Evolutionary conservation across 257 asterid species (phyloP).

Genomic region (Capsicum chinense): DNA sequence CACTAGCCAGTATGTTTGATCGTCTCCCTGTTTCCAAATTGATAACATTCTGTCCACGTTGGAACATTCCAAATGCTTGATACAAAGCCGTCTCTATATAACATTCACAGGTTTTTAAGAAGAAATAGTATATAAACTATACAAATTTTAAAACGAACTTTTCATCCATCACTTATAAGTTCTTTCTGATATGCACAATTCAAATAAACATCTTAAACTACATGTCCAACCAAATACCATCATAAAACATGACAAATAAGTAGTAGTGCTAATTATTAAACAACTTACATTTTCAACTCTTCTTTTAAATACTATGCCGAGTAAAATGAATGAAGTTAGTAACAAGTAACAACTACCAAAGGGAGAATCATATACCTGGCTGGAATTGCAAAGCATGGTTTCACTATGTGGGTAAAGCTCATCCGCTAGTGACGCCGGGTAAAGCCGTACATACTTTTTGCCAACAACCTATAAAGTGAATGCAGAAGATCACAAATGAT

Average conservation of each 20-base stretch:
- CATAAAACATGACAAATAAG: background rate
- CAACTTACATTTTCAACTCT: background rate
- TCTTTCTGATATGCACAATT: background rate
- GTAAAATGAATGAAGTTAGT: background rate
- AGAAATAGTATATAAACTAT: background rate
- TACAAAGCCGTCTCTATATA: background rate
- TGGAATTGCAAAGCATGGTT: slow-evolving; percentile 87
- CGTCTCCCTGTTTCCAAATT: background rate
- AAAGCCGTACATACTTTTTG: slow-evolving; percentile 57
- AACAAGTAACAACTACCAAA: background rate
- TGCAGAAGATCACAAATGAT: slow-evolving; percentile 6
- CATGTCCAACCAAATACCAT: background rate
- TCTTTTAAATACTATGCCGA: background rate
- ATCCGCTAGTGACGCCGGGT: slow-evolving; percentile 66
- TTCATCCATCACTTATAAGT: background rate
- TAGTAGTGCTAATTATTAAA: background rate
- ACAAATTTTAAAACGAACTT: background rate
- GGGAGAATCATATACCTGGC: slow-evolving; percentile 65
- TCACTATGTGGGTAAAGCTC: slow-evolving; percentile 67
- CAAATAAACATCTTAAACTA: slow-evolving; percentile 21
- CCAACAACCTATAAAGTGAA: slow-evolving; percentile 54
- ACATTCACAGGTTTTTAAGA: background rate
- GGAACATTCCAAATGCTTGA: background rate
- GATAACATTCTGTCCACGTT: background rate
- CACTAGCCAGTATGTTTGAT: background rate